Percentiles rank a stretch among this genome's conserved stretches.
Conservation (phyloP, 1,284 basidiomycete species). For the Ustilago sp. region DNA sequence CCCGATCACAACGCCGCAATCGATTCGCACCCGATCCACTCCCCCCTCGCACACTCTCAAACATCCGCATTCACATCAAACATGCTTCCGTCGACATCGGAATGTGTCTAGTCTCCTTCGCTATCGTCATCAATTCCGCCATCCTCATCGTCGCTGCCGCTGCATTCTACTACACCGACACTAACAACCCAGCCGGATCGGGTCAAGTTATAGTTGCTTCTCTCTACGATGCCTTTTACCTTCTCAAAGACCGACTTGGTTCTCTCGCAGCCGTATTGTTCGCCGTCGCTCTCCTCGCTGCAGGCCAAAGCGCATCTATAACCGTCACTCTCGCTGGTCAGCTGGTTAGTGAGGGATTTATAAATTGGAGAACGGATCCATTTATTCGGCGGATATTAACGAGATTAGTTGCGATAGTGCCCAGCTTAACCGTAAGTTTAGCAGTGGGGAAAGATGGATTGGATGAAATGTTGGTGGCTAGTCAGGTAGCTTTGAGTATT, state of each 20-base stretch:
- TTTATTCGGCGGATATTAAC: conserved; percentile 84
- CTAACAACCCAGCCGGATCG: conserved; percentile 1
- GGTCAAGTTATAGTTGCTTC: conserved; percentile 57
- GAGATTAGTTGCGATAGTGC: conserved; percentile 85
- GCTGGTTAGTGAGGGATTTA: conserved; percentile 91
- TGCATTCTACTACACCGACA: conserved; percentile 64
- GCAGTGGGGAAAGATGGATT: conserved; percentile 82
- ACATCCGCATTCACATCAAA: conserved; percentile 58
- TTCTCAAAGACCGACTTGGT: conserved; percentile 57
- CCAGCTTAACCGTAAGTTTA: conserved; percentile 83
- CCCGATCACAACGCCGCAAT: neutral
- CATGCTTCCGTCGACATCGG: conserved; percentile 68
- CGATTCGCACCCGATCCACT: conserved; percentile 14
- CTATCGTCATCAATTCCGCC: conserved; percentile 84
- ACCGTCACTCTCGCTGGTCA: conserved; percentile 92
- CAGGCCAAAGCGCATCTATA: conserved; percentile 91
- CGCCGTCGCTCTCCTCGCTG: conserved; percentile 71
- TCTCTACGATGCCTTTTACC: conserved; percentile 62
- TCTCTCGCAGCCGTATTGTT: conserved; percentile 60
- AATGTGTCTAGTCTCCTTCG: conserved; percentile 66
- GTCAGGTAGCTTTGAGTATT: conserved; percentile 87
- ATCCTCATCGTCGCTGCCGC: conserved; percentile 75
- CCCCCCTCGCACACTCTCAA: conserved; percentile 32
- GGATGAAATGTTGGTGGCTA: conserved; percentile 83
- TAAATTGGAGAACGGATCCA: conserved; percentile 88